These are phyloP conservation scores for Knoxia roxburghii DNA, from an alignment of 257 asterid genomes.

Conservation along the genomic window DNA sequence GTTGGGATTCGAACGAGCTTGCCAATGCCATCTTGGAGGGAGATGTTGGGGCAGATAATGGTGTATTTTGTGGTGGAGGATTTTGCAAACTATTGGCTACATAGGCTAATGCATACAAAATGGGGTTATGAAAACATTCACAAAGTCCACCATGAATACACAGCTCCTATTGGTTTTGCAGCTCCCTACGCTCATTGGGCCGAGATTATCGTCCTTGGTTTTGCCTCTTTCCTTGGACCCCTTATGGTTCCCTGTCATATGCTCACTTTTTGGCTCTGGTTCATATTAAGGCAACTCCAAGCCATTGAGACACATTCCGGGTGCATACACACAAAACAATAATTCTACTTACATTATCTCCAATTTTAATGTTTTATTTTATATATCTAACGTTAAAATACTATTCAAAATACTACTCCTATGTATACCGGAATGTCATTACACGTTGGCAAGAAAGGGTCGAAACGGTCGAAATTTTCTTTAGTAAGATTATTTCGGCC, in stretches of 20 bases:
- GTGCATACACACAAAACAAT: no score
- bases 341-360: no score
- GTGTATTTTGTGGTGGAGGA: slow-evolving; percentile 62
- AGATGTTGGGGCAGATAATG: slow-evolving; percentile 50
- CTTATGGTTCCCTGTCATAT: slow-evolving; percentile 58
- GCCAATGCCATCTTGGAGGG: slow-evolving; percentile 54
- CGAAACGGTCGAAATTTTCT: no score
- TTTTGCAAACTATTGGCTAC: slow-evolving; percentile 71
- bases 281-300: slow-evolving; percentile 55
- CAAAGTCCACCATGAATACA: slow-evolving; percentile 66
- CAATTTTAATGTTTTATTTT: no score
- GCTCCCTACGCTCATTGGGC: slow-evolving; percentile 84
- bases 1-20: slow-evolving; percentile 63
- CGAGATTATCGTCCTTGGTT: slow-evolving; percentile 56
- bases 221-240: slow-evolving; percentile 69
- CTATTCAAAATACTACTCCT: no score
- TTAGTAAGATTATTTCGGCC: no score
- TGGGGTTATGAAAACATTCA: slow-evolving; percentile 74
- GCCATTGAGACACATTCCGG: slow-evolving; percentile 72
- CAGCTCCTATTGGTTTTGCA: slow-evolving; percentile 66
- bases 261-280: slow-evolving; percentile 74
- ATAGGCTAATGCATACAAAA: slow-evolving; percentile 47
- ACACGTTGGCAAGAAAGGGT: no score
- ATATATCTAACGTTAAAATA: no score
- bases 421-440: no score